Percentiles rank a stretch among this genome's conserved stretches.
Evolutionary conservation across 495 filamentous ascomycete species (phyloP).

Genomic region (Aspergillus cristatus): DNA sequence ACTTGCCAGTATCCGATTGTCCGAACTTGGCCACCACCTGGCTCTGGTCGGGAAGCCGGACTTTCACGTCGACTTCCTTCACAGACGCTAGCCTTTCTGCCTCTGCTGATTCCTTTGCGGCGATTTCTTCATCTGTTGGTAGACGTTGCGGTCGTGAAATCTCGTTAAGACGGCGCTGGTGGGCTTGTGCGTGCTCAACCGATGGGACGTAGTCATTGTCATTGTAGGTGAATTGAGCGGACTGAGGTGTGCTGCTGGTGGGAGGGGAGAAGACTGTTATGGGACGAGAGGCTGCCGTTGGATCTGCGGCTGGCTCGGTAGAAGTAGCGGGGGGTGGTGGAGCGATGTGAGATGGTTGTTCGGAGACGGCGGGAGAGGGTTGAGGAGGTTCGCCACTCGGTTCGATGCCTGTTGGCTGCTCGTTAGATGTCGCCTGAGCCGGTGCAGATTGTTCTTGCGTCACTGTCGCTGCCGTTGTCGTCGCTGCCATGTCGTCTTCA

Average conservation of each 20-base stretch:
- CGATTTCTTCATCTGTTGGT: conserved; percentile 42
- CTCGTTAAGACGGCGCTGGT: conserved; percentile 62
- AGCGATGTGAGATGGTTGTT: conserved; percentile 17
- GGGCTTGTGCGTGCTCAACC: conserved; percentile 73
- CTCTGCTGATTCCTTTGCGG: conserved; percentile 38
- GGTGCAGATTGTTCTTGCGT: conserved; percentile 4
- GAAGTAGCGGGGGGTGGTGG: conserved; percentile 13
- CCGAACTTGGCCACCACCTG: conserved; percentile 56
- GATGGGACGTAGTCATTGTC: conserved; percentile 75
- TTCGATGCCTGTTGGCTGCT: conserved; percentile 5
- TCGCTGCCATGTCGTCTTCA: conserved; percentile 20
- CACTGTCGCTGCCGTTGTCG: conserved; percentile 7
- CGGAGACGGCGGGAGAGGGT: conserved; percentile 5
- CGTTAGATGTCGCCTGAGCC: not conserved
- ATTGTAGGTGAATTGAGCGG: conserved; percentile 53
- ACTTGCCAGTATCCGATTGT: conserved; percentile 50
- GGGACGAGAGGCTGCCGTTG: conserved; percentile 30
- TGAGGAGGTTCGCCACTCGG: conserved; percentile 12
- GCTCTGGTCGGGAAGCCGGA: conserved; percentile 81
- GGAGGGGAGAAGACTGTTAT: conserved; percentile 72
- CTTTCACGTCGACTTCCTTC: conserved; percentile 61
- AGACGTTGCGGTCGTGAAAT: conserved; percentile 56
- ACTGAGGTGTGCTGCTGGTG: conserved; percentile 59
- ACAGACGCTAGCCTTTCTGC: conserved; percentile 54
- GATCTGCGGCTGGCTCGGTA: conserved; percentile 8